Evolutionary conservation across 768 basidiomycete genomes (phyloP).

Genomic region (Boletus subcaerulescens): DNA sequence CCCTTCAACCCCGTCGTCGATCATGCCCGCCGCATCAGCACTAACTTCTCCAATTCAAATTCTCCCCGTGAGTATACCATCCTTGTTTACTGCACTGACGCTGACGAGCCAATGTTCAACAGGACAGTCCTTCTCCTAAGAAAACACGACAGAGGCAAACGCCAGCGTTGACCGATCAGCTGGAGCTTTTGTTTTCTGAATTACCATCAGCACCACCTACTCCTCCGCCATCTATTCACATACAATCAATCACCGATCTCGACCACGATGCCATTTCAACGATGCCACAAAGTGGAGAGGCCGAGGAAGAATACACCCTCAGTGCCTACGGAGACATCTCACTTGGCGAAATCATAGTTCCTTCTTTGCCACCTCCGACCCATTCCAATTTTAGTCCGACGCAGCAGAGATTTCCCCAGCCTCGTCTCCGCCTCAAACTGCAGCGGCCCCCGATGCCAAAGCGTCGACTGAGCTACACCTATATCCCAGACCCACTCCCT

Average conservation of each 20-base stretch:
- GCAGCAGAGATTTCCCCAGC: conserved; percentile 6
- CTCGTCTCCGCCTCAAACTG: conserved; percentile 25
- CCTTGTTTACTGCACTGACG: not conserved
- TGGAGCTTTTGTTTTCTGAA: not conserved
- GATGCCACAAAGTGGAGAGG: not conserved
- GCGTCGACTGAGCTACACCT: conserved; percentile 15
- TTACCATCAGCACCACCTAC: not conserved
- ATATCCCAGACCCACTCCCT: conserved; percentile 6
- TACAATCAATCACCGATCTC: not conserved
- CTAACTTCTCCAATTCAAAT: not conserved
- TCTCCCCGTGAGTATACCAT: conserved; percentile 4
- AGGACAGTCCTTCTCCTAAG: conserved; percentile 10
- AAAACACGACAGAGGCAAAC: not conserved
- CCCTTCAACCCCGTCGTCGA: not conserved
- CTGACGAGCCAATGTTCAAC: not conserved
- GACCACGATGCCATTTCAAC: not conserved
- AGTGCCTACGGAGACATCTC: conserved; percentile 47
- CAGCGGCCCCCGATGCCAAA: conserved; percentile 28
- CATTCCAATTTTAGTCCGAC: not conserved
- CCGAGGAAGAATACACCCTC: conserved; percentile 40
- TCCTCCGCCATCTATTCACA: not conserved
- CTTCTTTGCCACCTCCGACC: conserved; percentile 22
- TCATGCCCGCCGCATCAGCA: conserved; percentile 8
- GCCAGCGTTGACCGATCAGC: not conserved
- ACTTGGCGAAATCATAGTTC: conserved; percentile 34